Evolutionary conservation across 73 alveolate genomes (phyloP), one percentile per base, ranked within the genome.

Genomic region (Blepharisma stoltei): DNA sequence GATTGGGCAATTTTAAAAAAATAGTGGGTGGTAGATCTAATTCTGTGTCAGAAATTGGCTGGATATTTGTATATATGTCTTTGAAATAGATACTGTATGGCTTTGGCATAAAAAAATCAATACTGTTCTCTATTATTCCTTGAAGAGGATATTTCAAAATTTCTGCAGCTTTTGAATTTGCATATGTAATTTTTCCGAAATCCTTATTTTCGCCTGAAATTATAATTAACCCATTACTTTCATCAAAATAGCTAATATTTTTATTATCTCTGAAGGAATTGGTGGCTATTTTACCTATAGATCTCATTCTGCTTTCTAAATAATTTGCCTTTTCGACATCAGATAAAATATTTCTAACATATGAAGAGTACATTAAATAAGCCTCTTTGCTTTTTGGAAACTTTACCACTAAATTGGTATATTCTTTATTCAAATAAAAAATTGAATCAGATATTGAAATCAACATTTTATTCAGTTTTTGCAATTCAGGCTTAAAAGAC

Each of bases 181-280:
- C 73, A 60, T 1, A 60, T 1, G 73, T 60, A 1, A 60, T 60
- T 20, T 20, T 60, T 14, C 46, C 73, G 46, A 60, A 60, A 60
- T 14, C 23, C 2, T 60, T 38, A n/a, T 4, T 18, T 14, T n/a
- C 73, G 4, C 73, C 73, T 1, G 46, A 14, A 25, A 60, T 60
- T 14, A 60, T 60, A 60, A 60, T 11, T 47, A 60, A 25, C 0
- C 49, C 73, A 60, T 60, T 60, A 14, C 23, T 25, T 4, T 60
- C 73, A 60, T 60, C 73, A 25, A 60, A 60, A 25, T 60, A 60
- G 46, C 73, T 60, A 9, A 60, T 60, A 18, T 14, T 60, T 25
- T 25, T 60, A 32, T 32, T 1, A 0, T 32, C 41, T 32, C 41
- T 25, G 0, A 60, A 25, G 18, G 37, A 14, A 14, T 9, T 18